Evolutionary conservation across 805 yeast genomes (phyloP), one percentile per base, ranked within the genome.

Genomic region (Vanderwaltozyma tropicalis): DNA sequence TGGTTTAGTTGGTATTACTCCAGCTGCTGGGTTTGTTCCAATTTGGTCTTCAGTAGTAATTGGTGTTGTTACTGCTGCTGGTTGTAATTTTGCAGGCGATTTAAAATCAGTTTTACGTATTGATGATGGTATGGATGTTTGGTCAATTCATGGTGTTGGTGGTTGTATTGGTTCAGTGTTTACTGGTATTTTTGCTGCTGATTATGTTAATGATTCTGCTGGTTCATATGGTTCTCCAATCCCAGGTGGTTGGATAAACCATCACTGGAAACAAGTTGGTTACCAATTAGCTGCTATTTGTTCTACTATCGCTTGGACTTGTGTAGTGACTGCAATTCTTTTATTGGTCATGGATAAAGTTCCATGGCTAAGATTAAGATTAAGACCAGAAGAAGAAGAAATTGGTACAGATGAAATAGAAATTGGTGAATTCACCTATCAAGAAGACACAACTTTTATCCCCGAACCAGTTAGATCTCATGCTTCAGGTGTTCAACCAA

Each of bases 21-120:
- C 98, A 34, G 96, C 89, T 45, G 96, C 97, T 16, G 97, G 96
- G 46, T 88, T 68, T 57, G 95, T 89, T 35, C 96, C 96, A 40
- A 78, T 89, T 41, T 89, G 88, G 76, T 76, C 87, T 42, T 74
- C 96, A 2, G 78, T 86, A 32, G 75, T 83, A 42, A 82, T 88
- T 53, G 96, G 96, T 56, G 72, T 75, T 41, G 65, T 86, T 29
- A 76, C 89, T 35, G 89, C 80, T 22, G 57, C 76, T 38, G 77
- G 77, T 28, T 86, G 95, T 67, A 87, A 88, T 71, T 72, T 76
- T 55, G 89, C 94, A 34, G 86, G 85, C 44, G 94, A 84, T 62
- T 59, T 86, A 50, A 87, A 88, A 68, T 64, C 69, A 48, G 38
- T 74, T 41, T 57, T 89, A 44, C 72, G 71, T 40, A 81, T 89